Evolutionary conservation across 176 grass and related monocot species (phyloP).

Genomic region (Oryza glaberrima): DNA sequence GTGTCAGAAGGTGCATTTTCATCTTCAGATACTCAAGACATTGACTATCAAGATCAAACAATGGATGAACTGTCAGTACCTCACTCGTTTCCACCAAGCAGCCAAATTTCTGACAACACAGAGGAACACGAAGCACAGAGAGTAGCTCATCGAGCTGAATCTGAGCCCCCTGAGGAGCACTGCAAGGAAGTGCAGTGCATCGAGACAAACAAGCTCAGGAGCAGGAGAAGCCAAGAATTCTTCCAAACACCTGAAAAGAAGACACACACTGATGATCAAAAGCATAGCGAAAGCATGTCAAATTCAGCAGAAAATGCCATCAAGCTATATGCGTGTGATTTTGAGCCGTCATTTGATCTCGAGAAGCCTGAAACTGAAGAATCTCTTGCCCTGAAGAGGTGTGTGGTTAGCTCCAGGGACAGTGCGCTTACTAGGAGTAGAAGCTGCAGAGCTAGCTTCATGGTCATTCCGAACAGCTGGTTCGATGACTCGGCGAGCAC

Average conservation of each 20-base stretch:
- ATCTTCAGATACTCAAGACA: constrained; percentile 57
- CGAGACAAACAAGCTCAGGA: constrained; percentile 48
- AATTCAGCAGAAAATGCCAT: constrained; percentile 38
- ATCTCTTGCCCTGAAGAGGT: constrained; percentile 47
- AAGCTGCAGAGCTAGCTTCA: constrained; percentile 86
- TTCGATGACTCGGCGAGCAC: constrained; percentile 55
- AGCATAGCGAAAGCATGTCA: constrained; percentile 24
- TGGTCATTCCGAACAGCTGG: constrained; percentile 65
- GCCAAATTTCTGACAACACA: constrained; percentile 40
- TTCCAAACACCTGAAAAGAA: constrained; percentile 35
- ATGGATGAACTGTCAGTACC: constrained; percentile 13
- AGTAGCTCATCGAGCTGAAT: background rate
- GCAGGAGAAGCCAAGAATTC: constrained; percentile 48
- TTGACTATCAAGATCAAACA: constrained; percentile 52
- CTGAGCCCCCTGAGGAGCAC: constrained; percentile 52
- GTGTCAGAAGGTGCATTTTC: constrained; percentile 65
- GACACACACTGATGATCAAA: background rate
- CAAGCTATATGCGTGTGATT: constrained; percentile 55
- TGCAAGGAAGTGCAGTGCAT: constrained; percentile 91
- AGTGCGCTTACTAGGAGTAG: constrained; percentile 58
- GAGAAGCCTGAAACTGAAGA: constrained; percentile 36
- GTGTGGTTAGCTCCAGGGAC: constrained; percentile 50
- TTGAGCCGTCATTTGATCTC: constrained; percentile 32
- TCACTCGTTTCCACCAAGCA: constrained; percentile 34
- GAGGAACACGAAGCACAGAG: constrained; percentile 30